phyloP scores from a whole-genome alignment of 108 stramenopile species.

The Mayamaea pseudoterrestris region DNA sequence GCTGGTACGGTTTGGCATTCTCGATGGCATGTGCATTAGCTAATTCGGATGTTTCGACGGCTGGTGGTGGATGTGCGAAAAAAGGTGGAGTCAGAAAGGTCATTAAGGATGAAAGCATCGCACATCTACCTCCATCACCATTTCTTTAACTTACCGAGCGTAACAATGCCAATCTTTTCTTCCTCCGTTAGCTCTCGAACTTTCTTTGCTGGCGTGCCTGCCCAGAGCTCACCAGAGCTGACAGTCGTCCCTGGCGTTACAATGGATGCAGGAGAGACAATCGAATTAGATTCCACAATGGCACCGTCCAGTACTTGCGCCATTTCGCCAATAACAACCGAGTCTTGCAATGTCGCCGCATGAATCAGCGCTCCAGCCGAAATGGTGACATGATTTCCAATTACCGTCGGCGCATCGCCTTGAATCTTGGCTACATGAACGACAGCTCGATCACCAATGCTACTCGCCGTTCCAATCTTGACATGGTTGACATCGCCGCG shows the following conservation, averaged over 20 bases:
- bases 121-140: too few relatives aligned
- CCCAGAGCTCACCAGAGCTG: conserved; percentile 78
- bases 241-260: conserved; percentile 73
- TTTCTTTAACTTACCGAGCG: too few relatives aligned
- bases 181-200: conserved; percentile 70
- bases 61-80: too few relatives aligned
- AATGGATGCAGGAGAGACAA: conserved; percentile 72
- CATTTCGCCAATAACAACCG: conserved; percentile 61
- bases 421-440: conserved; percentile 92
- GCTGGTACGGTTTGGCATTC: conserved; percentile 63
- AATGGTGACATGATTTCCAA: conserved; percentile 82
- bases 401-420: conserved; percentile 73
- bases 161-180: conserved; percentile 37
- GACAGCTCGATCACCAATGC: conserved; percentile 84
- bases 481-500: conserved; percentile 77
- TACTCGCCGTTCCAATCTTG: conserved; percentile 69
- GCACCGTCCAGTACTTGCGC: conserved; percentile 90
- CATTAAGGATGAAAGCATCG: too few relatives aligned
- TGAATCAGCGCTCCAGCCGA: conserved; percentile 80
- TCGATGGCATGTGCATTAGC: conserved; percentile 68
- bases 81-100: too few relatives aligned
- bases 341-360: conserved; percentile 80
- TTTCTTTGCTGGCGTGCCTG: conserved; percentile 85
- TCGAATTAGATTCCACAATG: conserved; percentile 54
- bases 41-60: conserved; percentile 36